phyloP scores from a whole-genome alignment of 2,329 filamentous ascomycete genomes.

The Sclerotinia glacialis region DNA sequence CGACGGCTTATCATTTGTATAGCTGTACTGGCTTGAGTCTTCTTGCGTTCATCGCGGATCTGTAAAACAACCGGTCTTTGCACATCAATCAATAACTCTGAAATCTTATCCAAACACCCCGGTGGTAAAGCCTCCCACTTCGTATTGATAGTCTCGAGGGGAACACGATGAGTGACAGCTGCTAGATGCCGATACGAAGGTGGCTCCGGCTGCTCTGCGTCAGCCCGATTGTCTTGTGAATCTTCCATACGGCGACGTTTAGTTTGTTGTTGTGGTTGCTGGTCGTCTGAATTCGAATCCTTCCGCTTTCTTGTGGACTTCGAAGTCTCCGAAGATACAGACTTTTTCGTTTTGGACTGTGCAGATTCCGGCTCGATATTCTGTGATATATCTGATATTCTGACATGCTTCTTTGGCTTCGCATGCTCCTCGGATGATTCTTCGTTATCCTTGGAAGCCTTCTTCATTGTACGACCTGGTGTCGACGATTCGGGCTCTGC shows the following conservation, averaged over 20 bases:
- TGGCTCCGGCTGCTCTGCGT: constrained; percentile 22
- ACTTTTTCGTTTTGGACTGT: constrained; percentile 2
- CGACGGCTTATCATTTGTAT: constrained; percentile 55
- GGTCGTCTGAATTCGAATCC: background rate
- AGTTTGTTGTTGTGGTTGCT: constrained; percentile 18
- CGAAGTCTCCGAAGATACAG: background rate
- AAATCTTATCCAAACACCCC: constrained; percentile 54
- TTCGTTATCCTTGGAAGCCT: background rate
- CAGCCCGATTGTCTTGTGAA: constrained; percentile 10
- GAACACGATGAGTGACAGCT: constrained; percentile 52
- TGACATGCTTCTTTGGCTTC: constrained; percentile 17
- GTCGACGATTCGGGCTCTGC: background rate
- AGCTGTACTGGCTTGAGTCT: constrained; percentile 49
- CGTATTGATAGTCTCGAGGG: constrained; percentile 62
- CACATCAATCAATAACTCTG: constrained; percentile 54
- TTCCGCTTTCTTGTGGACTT: constrained; percentile 17
- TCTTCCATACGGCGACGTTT: constrained; percentile 22
- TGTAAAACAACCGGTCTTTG: constrained; percentile 61
- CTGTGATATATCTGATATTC: constrained; percentile 15
- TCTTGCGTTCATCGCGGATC: constrained; percentile 46
- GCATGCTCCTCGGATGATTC: constrained; percentile 8
- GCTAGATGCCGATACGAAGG: constrained; percentile 50
- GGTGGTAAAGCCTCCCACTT: constrained; percentile 63
- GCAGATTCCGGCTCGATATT: background rate
- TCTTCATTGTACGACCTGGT: constrained; percentile 1